Percentiles rank a stretch among this genome's conserved stretches.
Conservation (phyloP, 345 rosid species). For the Zanthoxylum bungeanum region DNA sequence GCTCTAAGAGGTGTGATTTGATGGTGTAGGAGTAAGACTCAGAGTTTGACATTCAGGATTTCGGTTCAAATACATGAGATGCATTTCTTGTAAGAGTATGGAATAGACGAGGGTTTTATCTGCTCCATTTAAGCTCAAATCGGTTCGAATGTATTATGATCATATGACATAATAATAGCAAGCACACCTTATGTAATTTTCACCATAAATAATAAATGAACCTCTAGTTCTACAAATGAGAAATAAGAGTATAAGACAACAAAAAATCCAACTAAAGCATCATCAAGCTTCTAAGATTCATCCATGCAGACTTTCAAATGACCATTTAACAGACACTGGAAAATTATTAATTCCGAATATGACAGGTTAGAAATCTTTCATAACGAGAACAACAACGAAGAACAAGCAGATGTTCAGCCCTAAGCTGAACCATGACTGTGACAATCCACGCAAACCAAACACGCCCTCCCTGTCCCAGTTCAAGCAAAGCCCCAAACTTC, state of each 20-base stretch:
- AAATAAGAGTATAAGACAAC: background rate
- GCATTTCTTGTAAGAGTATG: too few species aligned
- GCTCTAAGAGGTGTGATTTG: too few species aligned
- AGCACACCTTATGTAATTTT: background rate
- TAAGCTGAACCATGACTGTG: conserved; percentile 50
- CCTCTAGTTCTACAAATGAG: conserved; percentile 5
- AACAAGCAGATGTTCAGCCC: conserved; percentile 61
- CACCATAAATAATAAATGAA: too few species aligned
- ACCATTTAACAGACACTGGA: conserved; percentile 18
- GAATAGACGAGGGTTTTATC: too few species aligned
- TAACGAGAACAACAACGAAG: conserved; percentile 16
- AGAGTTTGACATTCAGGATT: too few species aligned
- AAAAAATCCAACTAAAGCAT: background rate
- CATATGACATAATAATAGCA: too few species aligned
- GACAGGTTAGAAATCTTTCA: conserved; percentile 23
- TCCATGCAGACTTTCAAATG: conserved; percentile 5
- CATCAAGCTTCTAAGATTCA: conserved; percentile 9
- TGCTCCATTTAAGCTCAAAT: too few species aligned
- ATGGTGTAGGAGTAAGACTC: too few species aligned
- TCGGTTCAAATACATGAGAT: too few species aligned
- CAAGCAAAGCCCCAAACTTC: conserved; percentile 25
- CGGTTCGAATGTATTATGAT: too few species aligned
- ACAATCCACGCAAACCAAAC: conserved; percentile 25
- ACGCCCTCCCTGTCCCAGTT: conserved; percentile 18
- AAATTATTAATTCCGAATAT: conserved; percentile 1